Conservation (phyloP, 108 stramenopile species). For the Epipyxis sp. region DNA sequence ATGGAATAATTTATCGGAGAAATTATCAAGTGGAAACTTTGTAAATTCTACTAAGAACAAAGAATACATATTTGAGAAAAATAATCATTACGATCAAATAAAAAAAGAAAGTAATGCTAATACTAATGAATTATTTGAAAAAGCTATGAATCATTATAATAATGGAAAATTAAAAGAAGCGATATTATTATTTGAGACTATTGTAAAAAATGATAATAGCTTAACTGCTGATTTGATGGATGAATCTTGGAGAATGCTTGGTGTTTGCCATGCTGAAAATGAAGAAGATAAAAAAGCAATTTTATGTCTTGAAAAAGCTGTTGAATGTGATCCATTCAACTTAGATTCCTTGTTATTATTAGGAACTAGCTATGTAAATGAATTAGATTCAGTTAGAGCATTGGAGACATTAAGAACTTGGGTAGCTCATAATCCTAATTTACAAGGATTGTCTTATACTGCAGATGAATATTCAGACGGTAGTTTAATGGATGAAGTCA, state of each 20-base stretch:
- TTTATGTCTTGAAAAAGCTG: neutral
- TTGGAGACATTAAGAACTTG: neutral
- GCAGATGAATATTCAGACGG: too few relatives aligned
- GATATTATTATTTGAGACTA: neutral
- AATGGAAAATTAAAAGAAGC: neutral
- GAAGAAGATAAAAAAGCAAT: neutral
- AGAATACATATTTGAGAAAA: neutral
- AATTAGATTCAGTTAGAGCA: neutral
- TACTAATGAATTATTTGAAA: neutral
- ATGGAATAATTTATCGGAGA: too few relatives aligned
- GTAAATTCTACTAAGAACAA: too few relatives aligned
- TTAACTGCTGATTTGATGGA: too few relatives aligned
- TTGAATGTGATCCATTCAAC: neutral
- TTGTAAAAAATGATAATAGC: neutral
- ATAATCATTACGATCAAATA: neutral
- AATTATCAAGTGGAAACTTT: too few relatives aligned
- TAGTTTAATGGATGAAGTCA: too few relatives aligned
- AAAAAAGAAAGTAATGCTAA: neutral
- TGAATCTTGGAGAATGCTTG: neutral
- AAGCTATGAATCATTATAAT: neutral
- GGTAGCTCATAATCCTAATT: too few relatives aligned
- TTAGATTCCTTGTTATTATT: neutral
- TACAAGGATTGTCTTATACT: too few relatives aligned
- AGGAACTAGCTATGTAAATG: neutral
- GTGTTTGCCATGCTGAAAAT: neutral